A percentile compares a stretch with the other conserved stretches of the same genome.
Evolutionary conservation across 2,329 filamentous ascomycete species (phyloP).

Genomic region (Zymoseptoria pseudotritici): DNA sequence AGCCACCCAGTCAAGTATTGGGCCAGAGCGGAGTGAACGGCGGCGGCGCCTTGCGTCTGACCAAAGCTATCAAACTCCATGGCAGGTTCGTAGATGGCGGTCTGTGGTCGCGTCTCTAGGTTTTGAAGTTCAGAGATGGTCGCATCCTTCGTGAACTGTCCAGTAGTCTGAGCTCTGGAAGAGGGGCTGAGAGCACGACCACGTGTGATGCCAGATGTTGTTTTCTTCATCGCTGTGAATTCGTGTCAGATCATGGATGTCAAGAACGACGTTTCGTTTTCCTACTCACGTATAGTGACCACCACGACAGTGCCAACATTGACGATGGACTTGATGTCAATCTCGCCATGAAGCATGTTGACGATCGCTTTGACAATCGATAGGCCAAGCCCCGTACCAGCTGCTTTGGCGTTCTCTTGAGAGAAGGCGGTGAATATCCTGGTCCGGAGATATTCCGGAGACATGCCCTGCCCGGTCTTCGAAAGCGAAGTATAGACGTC

Average conservation of each 20-base stretch:
- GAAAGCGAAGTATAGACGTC: too few relatives aligned
- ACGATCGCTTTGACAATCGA: conserved; percentile 56
- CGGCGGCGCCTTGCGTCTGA: conserved; percentile 14
- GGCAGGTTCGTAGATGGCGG: conserved; percentile 18
- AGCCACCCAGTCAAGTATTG: conserved; percentile 20
- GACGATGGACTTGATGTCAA: conserved; percentile 41
- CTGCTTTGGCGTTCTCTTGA: conserved; percentile 54
- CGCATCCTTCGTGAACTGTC: conserved; percentile 25
- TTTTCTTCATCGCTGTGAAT: conserved; percentile 42
- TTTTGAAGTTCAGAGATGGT: conserved; percentile 39
- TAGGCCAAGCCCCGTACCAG: conserved; percentile 58
- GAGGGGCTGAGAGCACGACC: background rate
- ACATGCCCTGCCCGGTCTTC: conserved; percentile 56
- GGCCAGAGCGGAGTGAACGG: conserved; percentile 15
- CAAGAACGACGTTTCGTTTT: background rate
- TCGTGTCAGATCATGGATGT: conserved; percentile 35
- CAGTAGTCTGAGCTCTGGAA: conserved; percentile 11
- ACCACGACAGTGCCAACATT: conserved; percentile 19
- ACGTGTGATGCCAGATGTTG: background rate
- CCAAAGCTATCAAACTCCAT: conserved; percentile 16
- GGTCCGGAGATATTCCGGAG: conserved; percentile 52
- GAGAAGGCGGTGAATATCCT: conserved; percentile 57
- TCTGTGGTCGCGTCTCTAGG: conserved; percentile 29
- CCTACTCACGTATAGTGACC: conserved; percentile 10
- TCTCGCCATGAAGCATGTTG: conserved; percentile 52